Evolutionary conservation across 2,329 filamentous ascomycete genomes (phyloP), one percentile per base, ranked within the genome.

Genomic region (Botrytis medusae): DNA sequence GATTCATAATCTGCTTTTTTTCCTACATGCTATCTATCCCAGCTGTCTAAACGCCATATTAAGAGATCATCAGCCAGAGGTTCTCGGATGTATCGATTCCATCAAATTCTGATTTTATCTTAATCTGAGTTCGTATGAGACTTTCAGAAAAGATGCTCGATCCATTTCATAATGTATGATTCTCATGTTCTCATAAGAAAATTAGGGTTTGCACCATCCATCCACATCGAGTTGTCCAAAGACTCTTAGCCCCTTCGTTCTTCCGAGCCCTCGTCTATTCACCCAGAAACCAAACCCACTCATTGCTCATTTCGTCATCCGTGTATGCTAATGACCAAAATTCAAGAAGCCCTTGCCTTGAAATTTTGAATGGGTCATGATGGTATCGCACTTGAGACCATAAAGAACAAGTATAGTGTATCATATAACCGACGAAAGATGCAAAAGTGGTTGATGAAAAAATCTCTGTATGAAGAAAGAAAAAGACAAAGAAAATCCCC

Each of bases 341-440:
- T n/a, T 25, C n/a, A 22, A 69, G 34, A 69, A 16, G 16, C 65
- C 48, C 37, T 69, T 14, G 37, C 18, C 61, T 64, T 29, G 37
- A 48, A 29, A n/a, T 34, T 46, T 40, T 37, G 25, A 40, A 42
- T 40, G 6, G 37, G 62, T 54, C 61, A 60, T 67, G 48, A 29
- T 59, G 37, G 37, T 69, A 69, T 42, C 42, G 42, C 63, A 69
- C 63, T 46, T 60, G 22, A 61, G 42, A 67, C 34, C 51, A 61
- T 69, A 25, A 69, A 69, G 32, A 60, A 69, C 63, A 61, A 72
- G 61, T 29, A 69, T 42, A 44, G n/a, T 57, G 54, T 68, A 72
- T 68, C n/a, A 67, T 72, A 72, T 68, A 68, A 72, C 70, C 62
- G 62, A 59, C 54, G 70, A 63, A 72, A 34, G 69, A 72, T 72